phyloP scores from a whole-genome alignment of 73 alveolate genomes.

The Paramecium biaurelia region DNA sequence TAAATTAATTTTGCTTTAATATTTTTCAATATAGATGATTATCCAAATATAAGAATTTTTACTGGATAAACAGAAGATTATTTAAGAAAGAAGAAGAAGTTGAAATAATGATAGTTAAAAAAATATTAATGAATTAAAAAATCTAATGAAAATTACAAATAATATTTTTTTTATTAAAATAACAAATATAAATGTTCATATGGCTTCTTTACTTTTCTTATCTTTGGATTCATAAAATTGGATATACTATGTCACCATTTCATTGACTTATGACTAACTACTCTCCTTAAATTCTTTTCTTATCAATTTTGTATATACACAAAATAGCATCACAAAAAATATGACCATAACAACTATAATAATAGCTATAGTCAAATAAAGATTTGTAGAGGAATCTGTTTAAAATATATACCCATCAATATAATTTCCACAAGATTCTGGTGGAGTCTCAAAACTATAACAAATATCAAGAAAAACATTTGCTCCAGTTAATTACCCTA shows the following conservation, averaged over 20 bases:
- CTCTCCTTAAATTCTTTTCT: background rate
- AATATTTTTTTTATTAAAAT: too few species aligned
- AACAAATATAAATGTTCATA: background rate
- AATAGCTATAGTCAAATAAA: background rate
- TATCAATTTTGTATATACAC: background rate
- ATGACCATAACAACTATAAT: background rate
- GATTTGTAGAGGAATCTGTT: background rate
- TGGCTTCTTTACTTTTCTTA: background rate
- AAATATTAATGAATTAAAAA: too few species aligned
- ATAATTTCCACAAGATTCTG: background rate
- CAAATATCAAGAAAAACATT: background rate
- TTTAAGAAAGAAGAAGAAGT: too few species aligned
- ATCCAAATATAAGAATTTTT: too few species aligned
- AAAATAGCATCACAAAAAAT: background rate
- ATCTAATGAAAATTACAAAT: too few species aligned
- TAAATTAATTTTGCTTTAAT: too few species aligned
- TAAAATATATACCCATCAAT: background rate
- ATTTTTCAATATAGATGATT: too few species aligned
- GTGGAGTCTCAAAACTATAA: conserved; percentile 4
- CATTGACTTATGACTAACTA: background rate
- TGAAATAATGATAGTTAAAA: too few species aligned
- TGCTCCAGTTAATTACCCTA: background rate
- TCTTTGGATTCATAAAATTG: conserved; percentile 14
- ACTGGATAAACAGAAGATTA: too few species aligned
- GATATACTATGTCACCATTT: background rate